Conservation (phyloP, 2,329 filamentous ascomycete species). For the Alternaria sp. region DNA sequence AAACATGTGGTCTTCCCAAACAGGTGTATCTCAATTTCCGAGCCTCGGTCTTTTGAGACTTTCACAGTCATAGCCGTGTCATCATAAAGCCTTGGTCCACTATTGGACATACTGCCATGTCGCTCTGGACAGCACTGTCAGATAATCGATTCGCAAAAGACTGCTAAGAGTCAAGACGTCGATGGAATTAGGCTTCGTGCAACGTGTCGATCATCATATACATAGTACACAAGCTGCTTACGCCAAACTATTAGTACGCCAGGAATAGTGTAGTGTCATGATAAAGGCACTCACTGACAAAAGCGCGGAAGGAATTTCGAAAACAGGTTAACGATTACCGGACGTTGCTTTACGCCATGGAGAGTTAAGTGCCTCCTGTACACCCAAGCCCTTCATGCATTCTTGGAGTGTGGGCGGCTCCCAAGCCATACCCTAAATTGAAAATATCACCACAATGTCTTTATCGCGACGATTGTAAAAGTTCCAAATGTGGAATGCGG, state of each 20-base stretch:
- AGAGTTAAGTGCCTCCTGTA: neutral
- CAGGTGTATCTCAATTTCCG: neutral
- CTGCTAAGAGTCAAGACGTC: neutral
- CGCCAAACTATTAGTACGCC: neutral
- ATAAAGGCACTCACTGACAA: neutral
- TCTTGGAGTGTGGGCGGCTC: neutral
- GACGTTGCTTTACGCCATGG: neutral
- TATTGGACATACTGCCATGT: neutral
- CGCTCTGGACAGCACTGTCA: neutral
- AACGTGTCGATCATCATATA: neutral
- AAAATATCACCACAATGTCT: neutral
- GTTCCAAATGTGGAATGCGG: slow-evolving; percentile 4
- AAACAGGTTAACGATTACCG: neutral
- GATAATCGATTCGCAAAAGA: neutral
- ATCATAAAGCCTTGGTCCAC: neutral
- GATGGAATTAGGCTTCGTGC: neutral
- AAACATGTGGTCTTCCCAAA: neutral
- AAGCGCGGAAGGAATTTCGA: neutral
- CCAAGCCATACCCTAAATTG: neutral
- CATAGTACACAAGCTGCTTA: neutral
- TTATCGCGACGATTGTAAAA: slow-evolving; percentile 5
- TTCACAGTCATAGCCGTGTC: neutral
- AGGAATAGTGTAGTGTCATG: neutral
- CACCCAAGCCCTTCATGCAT: neutral
- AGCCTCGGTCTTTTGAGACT: neutral